A percentile compares a stretch with the other conserved stretches of the same genome.
Evolutionary conservation across 2,329 filamentous ascomycete species (phyloP).

Genomic region (Colletotrichum karsti): DNA sequence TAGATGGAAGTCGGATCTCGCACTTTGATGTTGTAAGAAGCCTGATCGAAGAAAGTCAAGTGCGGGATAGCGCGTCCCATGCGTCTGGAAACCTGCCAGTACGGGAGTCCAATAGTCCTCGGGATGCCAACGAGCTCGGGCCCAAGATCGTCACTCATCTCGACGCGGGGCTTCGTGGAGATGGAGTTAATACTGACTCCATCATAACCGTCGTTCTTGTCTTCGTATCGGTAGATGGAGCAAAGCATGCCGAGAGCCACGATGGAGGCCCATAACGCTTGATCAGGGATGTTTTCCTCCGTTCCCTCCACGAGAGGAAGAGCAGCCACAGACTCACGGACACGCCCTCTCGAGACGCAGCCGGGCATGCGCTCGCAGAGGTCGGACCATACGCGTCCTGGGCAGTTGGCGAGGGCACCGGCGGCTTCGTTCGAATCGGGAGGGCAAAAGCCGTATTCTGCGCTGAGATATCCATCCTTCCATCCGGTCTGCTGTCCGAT

Average conservation of each 20-base stretch:
- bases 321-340: slow-evolving; percentile 56
- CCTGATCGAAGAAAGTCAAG: slow-evolving; percentile 61
- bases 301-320: slow-evolving; percentile 58
- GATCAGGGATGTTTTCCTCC: slow-evolving; percentile 57
- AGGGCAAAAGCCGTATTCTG: slow-evolving; percentile 60
- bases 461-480: slow-evolving; percentile 61
- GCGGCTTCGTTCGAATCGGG: slow-evolving; percentile 58
- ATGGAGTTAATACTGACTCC: slow-evolving; percentile 49
- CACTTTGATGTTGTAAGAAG: slow-evolving; percentile 61
- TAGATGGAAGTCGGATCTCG: slow-evolving; percentile 55
- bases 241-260: slow-evolving; percentile 62
- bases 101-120: slow-evolving; percentile 55
- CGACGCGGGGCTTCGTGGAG: slow-evolving; percentile 45
- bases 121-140: slow-evolving; percentile 60
- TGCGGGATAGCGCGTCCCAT: slow-evolving; percentile 62
- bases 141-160: slow-evolving; percentile 59
- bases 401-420: slow-evolving; percentile 54
- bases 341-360: slow-evolving; percentile 57
- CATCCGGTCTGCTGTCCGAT: slow-evolving; percentile 60
- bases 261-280: slow-evolving; percentile 61
- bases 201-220: slow-evolving; percentile 59
- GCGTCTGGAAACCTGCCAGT: slow-evolving; percentile 57
- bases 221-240: slow-evolving; percentile 62
- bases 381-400: slow-evolving; percentile 63
- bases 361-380: slow-evolving; percentile 63